Conservation (phyloP, 345 rosid species). For the Rhodomyrtus tomentosa region DNA sequence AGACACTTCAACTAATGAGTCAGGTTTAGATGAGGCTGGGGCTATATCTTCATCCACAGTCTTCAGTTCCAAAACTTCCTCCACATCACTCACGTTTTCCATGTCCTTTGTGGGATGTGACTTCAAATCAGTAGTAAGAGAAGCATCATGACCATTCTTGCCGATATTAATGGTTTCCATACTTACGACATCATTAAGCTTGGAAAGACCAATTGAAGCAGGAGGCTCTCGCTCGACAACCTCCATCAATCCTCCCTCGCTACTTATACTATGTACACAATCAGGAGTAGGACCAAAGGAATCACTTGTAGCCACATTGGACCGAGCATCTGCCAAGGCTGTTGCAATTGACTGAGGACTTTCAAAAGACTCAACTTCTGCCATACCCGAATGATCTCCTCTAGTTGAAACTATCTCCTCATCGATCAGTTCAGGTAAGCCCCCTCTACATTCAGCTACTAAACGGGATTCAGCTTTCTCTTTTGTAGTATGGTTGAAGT, state of each 20-base stretch:
- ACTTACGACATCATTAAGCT: constrained; percentile 1
- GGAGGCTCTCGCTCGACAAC: background rate
- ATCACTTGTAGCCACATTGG: background rate
- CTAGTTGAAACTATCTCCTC: background rate
- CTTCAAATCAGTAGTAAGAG: background rate
- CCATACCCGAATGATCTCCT: background rate
- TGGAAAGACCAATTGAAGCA: background rate
- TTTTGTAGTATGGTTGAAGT: background rate
- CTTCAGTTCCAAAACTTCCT: background rate
- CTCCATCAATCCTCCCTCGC: constrained; percentile 1
- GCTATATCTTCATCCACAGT: constrained; percentile 4
- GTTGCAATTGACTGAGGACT: background rate
- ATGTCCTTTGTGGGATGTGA: background rate
- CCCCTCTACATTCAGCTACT: background rate
- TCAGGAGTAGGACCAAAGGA: background rate
- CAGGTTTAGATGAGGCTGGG: constrained; percentile 9
- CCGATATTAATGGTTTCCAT: background rate
- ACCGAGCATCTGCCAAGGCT: background rate
- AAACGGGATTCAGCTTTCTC: background rate
- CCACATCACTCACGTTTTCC: background rate
- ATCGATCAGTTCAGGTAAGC: background rate
- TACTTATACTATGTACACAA: constrained; percentile 3
- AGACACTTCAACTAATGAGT: background rate
- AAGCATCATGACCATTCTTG: background rate
- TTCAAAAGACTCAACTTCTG: background rate